phyloP scores from a whole-genome alignment of 75 land plant species.

The Picea glauca region DNA sequence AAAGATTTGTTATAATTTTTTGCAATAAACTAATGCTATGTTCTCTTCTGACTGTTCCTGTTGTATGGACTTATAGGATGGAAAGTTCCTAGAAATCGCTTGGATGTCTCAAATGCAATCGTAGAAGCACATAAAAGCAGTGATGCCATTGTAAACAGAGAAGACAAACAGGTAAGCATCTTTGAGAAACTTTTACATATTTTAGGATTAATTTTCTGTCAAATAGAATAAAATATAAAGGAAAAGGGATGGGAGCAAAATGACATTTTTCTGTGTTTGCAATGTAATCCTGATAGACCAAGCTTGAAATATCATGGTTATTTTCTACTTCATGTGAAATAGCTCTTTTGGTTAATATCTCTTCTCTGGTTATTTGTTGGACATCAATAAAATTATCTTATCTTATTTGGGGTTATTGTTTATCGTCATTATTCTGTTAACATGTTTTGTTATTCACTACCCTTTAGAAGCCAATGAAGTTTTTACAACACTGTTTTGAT shows the following conservation, averaged over 20 bases:
- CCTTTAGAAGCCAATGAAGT: background rate
- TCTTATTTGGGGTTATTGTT: background rate
- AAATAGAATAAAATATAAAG: background rate
- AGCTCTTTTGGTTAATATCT: background rate
- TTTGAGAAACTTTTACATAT: background rate
- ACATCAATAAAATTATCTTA: no score
- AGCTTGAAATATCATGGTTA: background rate
- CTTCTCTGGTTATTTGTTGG: no score
- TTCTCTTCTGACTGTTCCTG: constrained; percentile 2
- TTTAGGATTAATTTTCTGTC: background rate
- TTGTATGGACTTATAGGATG: constrained; percentile 6
- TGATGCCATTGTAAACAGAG: background rate
- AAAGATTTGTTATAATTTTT: background rate
- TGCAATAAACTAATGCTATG: background rate
- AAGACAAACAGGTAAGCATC: constrained; percentile 22
- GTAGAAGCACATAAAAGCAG: background rate
- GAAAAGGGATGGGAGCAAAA: background rate
- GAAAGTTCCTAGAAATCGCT: constrained; percentile 8
- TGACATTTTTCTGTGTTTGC: background rate
- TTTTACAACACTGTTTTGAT: background rate
- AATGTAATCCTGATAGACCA: background rate
- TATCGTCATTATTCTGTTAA: background rate
- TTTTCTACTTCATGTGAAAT: background rate
- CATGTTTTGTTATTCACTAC: background rate
- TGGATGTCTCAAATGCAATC: constrained; percentile 1